Conservation (phyloP, 306 rosid species). For the Castanea crenata region DNA sequence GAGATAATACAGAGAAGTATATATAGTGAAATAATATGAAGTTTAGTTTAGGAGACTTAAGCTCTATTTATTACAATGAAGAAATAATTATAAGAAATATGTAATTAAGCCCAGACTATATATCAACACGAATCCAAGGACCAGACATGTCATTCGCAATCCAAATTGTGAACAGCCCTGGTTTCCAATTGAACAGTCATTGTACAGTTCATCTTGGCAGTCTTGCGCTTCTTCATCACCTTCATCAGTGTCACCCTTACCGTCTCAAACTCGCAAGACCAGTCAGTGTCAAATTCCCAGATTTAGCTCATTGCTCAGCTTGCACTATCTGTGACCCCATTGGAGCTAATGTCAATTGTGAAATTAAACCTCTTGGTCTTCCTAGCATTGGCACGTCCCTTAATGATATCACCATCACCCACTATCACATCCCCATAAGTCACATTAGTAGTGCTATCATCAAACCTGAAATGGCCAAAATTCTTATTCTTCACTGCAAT, state of each 20-base stretch:
- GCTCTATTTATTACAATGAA: too few relatives aligned
- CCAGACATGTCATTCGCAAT: slow-evolving; percentile 14
- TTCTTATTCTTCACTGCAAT: slow-evolving; percentile 24
- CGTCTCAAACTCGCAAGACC: slow-evolving; percentile 16
- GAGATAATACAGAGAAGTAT: too few relatives aligned
- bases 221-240: slow-evolving; percentile 27
- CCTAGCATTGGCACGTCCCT: neutral
- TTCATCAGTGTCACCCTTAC: slow-evolving; percentile 18
- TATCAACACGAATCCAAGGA: neutral
- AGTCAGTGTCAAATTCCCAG: slow-evolving; percentile 4
- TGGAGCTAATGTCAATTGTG: slow-evolving; percentile 3
- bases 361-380: slow-evolving; percentile 24
- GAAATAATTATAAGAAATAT: too few relatives aligned
- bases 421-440: neutral
- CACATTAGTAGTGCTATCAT: neutral
- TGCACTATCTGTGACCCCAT: neutral
- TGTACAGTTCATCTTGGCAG: slow-evolving; percentile 27
- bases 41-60: too few relatives aligned
- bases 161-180: neutral
- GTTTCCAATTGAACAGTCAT: slow-evolving; percentile 10
- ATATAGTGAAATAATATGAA: too few relatives aligned
- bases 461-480: slow-evolving; percentile 26
- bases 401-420: neutral
- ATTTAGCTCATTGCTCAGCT: neutral
- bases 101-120: neutral